A percentile compares a stretch with the other conserved stretches of the same genome.
Evolutionary conservation across 2,329 filamentous ascomycete genomes (phyloP).

Genomic region (Xylaria sp.): DNA sequence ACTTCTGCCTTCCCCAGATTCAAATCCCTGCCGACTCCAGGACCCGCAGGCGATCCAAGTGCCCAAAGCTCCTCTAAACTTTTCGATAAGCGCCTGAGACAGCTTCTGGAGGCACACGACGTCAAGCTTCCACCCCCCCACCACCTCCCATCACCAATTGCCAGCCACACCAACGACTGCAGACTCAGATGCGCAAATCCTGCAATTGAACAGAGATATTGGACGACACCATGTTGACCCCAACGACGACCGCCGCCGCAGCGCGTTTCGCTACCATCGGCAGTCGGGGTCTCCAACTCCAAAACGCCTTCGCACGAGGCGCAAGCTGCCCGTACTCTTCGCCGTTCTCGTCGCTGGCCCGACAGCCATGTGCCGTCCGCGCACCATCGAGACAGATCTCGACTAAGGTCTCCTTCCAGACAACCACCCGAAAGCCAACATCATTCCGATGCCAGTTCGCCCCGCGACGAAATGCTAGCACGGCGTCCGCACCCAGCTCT

Average conservation of each 20-base stretch:
- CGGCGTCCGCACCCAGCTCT: constrained; percentile 38
- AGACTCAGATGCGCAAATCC: constrained; percentile 8
- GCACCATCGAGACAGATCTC: constrained; percentile 38
- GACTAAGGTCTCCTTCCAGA: constrained; percentile 32
- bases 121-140: constrained; percentile 36
- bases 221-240: constrained; percentile 44
- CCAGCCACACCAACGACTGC: neutral
- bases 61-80: constrained; percentile 34
- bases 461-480: constrained; percentile 43
- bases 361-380: constrained; percentile 41
- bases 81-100: constrained; percentile 29
- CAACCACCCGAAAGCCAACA: constrained; percentile 28
- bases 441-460: constrained; percentile 42
- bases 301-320: constrained; percentile 43
- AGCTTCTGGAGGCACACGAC: constrained; percentile 31
- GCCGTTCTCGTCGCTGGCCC: constrained; percentile 38
- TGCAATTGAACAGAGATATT: constrained; percentile 14
- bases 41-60: constrained; percentile 23
- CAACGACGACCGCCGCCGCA: constrained; percentile 43
- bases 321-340: constrained; percentile 43
- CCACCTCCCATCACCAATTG: neutral
- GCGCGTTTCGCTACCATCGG: constrained; percentile 46
- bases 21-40: neutral
- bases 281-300: constrained; percentile 47
- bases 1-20: constrained; percentile 5